phyloP scores from a whole-genome alignment of 257 asterid genomes.

The Scutellaria barbata region DNA sequence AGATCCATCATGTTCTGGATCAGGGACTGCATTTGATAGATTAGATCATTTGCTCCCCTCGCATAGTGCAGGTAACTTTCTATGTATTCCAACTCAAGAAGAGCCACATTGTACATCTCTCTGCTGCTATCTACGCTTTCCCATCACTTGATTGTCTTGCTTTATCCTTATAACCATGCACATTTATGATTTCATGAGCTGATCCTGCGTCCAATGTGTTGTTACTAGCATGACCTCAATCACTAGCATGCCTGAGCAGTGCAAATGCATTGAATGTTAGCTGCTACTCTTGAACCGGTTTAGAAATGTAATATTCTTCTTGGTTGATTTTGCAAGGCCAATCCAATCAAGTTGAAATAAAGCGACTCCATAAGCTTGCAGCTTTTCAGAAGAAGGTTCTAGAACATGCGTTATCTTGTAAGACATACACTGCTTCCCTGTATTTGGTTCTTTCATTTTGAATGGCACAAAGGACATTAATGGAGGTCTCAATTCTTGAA shows the following conservation, averaged over 20 bases:
- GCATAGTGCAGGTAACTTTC: slow-evolving; percentile 58
- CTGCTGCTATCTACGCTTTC: background rate
- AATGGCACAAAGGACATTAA: background rate
- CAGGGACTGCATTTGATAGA: slow-evolving; percentile 86
- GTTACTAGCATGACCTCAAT: background rate
- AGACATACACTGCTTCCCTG: slow-evolving; percentile 16
- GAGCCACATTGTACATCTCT: background rate
- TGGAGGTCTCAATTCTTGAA: background rate
- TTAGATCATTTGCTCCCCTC: slow-evolving; percentile 94
- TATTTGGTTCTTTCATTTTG: background rate
- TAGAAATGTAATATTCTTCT: background rate
- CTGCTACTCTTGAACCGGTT: background rate
- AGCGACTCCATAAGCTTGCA: slow-evolving; percentile 74
- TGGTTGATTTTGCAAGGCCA: slow-evolving; percentile 34
- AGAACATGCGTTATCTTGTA: slow-evolving; percentile 84
- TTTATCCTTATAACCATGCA: no score
- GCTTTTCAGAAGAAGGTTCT: slow-evolving; percentile 77
- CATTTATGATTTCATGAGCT: background rate
- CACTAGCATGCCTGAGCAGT: background rate
- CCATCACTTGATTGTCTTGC: no score
- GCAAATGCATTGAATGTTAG: background rate
- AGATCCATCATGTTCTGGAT: slow-evolving; percentile 98
- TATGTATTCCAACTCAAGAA: background rate
- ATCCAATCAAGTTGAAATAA: slow-evolving; percentile 36
- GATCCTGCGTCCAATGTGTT: background rate